Evolutionary conservation across 345 rosid genomes (phyloP).

Genomic region (Cardamine resedifolia): DNA sequence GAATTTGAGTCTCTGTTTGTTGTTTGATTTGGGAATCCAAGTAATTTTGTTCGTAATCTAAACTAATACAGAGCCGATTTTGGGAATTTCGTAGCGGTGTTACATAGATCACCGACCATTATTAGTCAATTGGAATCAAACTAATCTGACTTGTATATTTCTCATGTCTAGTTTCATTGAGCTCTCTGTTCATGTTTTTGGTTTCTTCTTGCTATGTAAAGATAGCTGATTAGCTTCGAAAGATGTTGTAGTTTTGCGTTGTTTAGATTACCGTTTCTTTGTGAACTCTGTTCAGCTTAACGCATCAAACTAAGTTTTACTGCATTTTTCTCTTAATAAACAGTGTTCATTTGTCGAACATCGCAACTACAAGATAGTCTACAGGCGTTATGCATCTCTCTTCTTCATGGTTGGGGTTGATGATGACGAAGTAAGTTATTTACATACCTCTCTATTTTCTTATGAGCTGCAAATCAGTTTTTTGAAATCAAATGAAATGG

Average conservation of each 20-base stretch:
- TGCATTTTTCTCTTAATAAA: background rate
- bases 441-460: background rate
- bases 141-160: background rate
- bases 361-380: slow-evolving; percentile 95
- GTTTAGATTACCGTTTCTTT: background rate
- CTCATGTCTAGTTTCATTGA: background rate
- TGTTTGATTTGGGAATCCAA: background rate
- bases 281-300: no score
- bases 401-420: slow-evolving; percentile 98
- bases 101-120: slow-evolving; percentile 3
- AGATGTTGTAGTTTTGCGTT: background rate
- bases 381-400: slow-evolving; percentile 89
- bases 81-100: background rate
- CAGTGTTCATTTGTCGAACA: slow-evolving; percentile 99
- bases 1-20: slow-evolving; percentile 6
- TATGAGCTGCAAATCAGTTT: no score
- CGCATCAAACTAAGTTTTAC: background rate
- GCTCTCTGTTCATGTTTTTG: background rate
- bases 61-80: background rate
- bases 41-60: background rate
- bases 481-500: no score
- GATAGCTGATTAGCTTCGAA: background rate
- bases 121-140: background rate
- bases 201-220: background rate
- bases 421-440: slow-evolving; percentile 72